Conservation (phyloP, 345 rosid species). For the Syzygium grande region DNA sequence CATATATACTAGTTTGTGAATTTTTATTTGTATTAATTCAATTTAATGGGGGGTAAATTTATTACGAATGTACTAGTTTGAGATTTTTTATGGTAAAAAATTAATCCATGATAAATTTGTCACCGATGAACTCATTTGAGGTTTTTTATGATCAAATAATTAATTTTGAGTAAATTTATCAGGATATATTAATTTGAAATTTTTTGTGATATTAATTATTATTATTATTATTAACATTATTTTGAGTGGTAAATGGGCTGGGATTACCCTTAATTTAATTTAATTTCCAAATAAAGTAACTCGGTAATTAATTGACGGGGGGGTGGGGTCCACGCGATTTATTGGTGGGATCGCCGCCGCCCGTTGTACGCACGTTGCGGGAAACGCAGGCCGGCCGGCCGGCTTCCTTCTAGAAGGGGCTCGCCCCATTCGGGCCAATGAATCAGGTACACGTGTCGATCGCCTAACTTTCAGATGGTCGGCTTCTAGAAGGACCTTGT, state of each 20-base stretch:
- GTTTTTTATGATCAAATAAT: too few species aligned
- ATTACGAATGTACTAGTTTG: too few species aligned
- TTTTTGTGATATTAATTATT: background rate
- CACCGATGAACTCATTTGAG: too few species aligned
- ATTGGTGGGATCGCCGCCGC: background rate
- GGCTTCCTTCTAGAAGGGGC: background rate
- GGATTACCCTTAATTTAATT: background rate
- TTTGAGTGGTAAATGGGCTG: background rate
- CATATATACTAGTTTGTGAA: too few species aligned
- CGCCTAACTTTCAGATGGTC: accelerated
- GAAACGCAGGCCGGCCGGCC: background rate
- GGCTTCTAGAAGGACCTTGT: background rate
- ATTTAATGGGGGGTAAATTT: too few species aligned
- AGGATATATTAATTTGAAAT: too few species aligned
- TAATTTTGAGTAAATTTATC: too few species aligned
- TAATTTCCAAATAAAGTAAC: background rate
- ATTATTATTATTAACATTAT: background rate
- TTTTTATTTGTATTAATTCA: too few species aligned
- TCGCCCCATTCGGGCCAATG: background rate
- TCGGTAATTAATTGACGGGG: background rate
- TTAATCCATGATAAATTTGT: too few species aligned
- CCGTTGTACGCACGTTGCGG: background rate
- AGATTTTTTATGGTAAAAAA: too few species aligned
- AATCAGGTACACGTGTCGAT: background rate
- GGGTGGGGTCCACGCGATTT: background rate